These are phyloP conservation scores for Annulohypoxylon truncatum DNA, from an alignment of 2,329 filamentous ascomycete genomes.

Conservation along the genomic window DNA sequence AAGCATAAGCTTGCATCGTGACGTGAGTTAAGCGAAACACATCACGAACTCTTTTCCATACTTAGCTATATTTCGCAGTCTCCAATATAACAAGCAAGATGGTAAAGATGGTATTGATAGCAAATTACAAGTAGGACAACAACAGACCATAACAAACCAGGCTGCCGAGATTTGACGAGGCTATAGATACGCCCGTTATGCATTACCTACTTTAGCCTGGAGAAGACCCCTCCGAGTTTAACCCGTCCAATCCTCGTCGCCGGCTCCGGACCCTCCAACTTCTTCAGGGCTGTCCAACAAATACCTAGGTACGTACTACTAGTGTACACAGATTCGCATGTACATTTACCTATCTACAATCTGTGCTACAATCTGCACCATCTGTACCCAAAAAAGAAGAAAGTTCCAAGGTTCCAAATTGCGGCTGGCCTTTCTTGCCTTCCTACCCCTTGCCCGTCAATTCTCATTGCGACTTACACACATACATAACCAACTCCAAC, in stretches of 20 bases:
- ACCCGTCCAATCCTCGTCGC: conserved; percentile 52
- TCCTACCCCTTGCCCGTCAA: neutral
- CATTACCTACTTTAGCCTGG: conserved; percentile 56
- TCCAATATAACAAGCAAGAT: neutral
- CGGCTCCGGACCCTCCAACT: conserved; percentile 36
- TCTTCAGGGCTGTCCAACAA: conserved; percentile 1
- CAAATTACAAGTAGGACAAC: neutral
- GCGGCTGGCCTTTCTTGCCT: conserved; percentile 25
- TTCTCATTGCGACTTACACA: conserved; percentile 6
- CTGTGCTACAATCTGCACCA: neutral
- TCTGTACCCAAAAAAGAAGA: neutral
- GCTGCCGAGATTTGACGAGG: conserved; percentile 45
- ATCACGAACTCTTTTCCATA: conserved; percentile 7
- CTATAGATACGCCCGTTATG: conserved; percentile 45
- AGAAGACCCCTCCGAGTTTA: conserved; percentile 53
- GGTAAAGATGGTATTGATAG: neutral
- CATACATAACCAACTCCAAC: conserved; percentile 20
- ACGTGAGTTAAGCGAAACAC: neutral
- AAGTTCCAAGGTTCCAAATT: conserved; percentile 25
- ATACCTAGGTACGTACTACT: neutral
- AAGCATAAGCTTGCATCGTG: neutral
- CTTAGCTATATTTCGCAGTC: neutral
- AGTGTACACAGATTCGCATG: neutral
- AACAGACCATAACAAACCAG: conserved; percentile 37
- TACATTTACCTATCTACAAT: neutral